A percentile compares a stretch with the other conserved stretches of the same genome.
These are phyloP conservation scores for Rhytidhysteron rufulum DNA, from an alignment of 2,329 filamentous ascomycete species.

Conservation along the genomic window DNA sequence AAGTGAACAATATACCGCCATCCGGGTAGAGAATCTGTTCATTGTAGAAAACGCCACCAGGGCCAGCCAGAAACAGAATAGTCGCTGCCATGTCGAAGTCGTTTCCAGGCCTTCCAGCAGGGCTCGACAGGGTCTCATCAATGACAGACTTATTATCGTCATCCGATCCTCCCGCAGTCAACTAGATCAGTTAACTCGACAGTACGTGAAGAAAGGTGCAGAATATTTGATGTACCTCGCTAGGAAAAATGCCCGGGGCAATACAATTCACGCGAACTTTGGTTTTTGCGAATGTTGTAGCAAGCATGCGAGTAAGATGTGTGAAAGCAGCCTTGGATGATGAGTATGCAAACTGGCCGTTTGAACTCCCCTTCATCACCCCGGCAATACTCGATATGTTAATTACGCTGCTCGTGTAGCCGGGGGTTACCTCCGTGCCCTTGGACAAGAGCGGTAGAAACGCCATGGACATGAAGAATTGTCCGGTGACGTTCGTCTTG, in stretches of 20 bases:
- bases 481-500: constrained; percentile 49
- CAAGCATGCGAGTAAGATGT: constrained; percentile 45
- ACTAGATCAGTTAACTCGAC: constrained; percentile 30
- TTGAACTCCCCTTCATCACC: constrained; percentile 47
- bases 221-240: constrained; percentile 17
- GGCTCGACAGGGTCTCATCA: constrained; percentile 40
- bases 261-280: constrained; percentile 44
- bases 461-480: constrained; percentile 53
- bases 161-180: constrained; percentile 45
- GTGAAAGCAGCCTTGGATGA: constrained; percentile 48
- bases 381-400: constrained; percentile 53
- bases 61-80: constrained; percentile 49
- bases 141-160: constrained; percentile 47
- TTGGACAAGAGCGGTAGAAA: constrained; percentile 54
- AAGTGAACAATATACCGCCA: constrained; percentile 27
- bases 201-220: background rate
- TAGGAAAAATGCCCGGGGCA: constrained; percentile 43
- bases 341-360: constrained; percentile 53
- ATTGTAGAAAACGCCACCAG: constrained; percentile 51
- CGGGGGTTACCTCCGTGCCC: constrained; percentile 42
- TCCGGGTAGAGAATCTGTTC: constrained; percentile 52
- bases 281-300: constrained; percentile 40
- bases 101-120: constrained; percentile 38
- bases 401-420: constrained; percentile 49
- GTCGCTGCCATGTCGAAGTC: constrained; percentile 52